Percentiles rank a stretch among this genome's conserved stretches.
phyloP scores from a whole-genome alignment of 306 rosid species.

The Medicago arabica region DNA sequence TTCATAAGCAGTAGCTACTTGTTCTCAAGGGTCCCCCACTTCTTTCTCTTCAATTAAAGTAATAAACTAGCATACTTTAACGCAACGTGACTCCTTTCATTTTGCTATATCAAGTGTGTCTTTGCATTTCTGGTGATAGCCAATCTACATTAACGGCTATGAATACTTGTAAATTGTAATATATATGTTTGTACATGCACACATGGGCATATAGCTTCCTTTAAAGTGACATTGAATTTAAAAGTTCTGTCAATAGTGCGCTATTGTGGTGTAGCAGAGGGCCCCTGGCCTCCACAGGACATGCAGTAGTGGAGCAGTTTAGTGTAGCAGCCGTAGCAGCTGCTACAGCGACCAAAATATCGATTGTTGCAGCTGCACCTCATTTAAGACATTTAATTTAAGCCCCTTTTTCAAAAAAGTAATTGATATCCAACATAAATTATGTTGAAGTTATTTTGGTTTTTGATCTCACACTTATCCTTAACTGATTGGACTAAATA shows the following conservation, averaged over 20 bases:
- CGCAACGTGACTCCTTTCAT: neutral
- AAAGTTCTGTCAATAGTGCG: neutral
- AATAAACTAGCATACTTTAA: neutral
- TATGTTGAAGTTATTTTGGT: too few relatives aligned
- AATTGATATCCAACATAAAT: too few relatives aligned
- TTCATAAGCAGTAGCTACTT: constrained; percentile 14
- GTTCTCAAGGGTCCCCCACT: constrained; percentile 17
- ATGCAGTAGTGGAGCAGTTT: neutral
- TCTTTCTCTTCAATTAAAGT: neutral
- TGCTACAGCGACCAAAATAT: neutral
- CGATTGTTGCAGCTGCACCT: neutral
- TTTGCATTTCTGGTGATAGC: neutral
- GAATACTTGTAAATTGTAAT: neutral
- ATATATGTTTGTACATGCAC: neutral
- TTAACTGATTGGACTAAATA: too few relatives aligned
- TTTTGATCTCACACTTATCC: too few relatives aligned
- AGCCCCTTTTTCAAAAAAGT: too few relatives aligned
- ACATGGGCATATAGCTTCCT: neutral
- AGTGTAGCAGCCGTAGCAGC: neutral
- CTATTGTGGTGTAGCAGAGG: neutral
- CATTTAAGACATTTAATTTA: too few relatives aligned
- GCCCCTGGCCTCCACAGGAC: neutral
- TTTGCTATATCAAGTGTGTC: neutral
- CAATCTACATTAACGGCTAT: neutral
- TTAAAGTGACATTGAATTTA: neutral